Base-by-base conservation (phyloP, 768 basidiomycete species). In the Mycena galericulata region DNA sequence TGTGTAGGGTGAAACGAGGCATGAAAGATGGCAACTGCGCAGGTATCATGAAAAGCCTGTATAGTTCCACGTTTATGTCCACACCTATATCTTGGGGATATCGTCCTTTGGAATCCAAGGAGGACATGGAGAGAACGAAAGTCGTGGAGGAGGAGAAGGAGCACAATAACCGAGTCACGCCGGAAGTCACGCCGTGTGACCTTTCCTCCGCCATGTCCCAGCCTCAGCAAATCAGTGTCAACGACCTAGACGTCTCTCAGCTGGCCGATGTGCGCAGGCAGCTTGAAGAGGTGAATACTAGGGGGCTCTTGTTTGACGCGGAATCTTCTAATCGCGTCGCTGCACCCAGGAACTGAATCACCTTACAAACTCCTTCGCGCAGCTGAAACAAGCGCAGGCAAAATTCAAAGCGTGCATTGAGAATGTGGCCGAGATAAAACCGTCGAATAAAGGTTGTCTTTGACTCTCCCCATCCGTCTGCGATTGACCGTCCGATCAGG, bases 321-420 rank as follows among this genome's bases (percentile, higher is more conserved):
- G 22, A 38, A 40, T 49, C 47, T 38, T 61, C 62, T 62, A 51
- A 56, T 62, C 55, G 29, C 50, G 32, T 55, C 34, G 51, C 53
- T 30, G 50, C 20, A 56, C 59, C 24, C 77, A 99, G 97, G 97
- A 99, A 85, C 81, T 99, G 51, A 92, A 89, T 63, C 97, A 98
- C 77, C 84, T 98, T 53, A 94, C 96, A 14, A 92, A 88, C 73
- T 97, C 96, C 34, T 98, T 96, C 76, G 89, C 91, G 14, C 96
- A 98, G 73, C 88, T 99, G 27, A 97, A 95, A 78, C 91, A 92
- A 72, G 97, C 96, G 0, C 96, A 98, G 77, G 88, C 90, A 2
- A 98, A 97, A 79, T 98, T 99, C 86, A 90, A 88, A 70, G 83
- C 90, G 9, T 97, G 97, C 75, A 87, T 95, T 26, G 92, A 93